Evolutionary conservation across 345 rosid species (phyloP).

Genomic region (Hypericum perforatum): DNA sequence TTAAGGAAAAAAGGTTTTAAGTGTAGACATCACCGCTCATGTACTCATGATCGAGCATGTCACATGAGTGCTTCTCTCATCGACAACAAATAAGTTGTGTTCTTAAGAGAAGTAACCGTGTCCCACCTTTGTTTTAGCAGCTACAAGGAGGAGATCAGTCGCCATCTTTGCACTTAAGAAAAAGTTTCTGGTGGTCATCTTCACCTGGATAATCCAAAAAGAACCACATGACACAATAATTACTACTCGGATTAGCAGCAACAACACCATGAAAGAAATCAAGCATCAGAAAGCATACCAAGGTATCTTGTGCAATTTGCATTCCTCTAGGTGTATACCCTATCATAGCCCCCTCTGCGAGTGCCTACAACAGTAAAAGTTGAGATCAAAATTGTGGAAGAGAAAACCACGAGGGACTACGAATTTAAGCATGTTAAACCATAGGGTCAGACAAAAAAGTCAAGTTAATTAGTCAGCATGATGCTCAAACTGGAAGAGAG

Average conservation of each 20-base stretch:
- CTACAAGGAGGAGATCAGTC: conserved; percentile 64
- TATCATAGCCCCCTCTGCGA: conserved; percentile 80
- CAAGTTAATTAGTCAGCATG: too few species aligned
- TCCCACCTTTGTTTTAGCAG: conserved; percentile 85
- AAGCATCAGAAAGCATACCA: conserved; percentile 39
- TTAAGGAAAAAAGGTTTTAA: too few species aligned
- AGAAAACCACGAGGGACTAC: background rate
- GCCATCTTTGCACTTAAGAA: conserved; percentile 52
- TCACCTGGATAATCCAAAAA: conserved; percentile 36
- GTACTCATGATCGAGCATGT: too few species aligned
- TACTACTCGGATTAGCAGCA: background rate
- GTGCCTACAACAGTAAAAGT: conserved; percentile 42
- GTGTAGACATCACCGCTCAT: too few species aligned
- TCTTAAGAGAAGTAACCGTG: background rate
- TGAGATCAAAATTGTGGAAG: background rate
- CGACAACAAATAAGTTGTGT: too few species aligned
- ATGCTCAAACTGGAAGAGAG: too few species aligned
- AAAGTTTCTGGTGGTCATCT: conserved; percentile 44
- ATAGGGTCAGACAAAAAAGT: too few species aligned
- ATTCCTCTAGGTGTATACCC: conserved; percentile 77
- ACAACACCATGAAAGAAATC: background rate
- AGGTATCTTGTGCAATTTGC: conserved; percentile 75
- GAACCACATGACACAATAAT: conserved; percentile 1
- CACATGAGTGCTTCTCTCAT: too few species aligned
- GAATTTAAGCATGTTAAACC: too few species aligned